phyloP scores from a whole-genome alignment of 2,329 filamentous ascomycete genomes.

The Diaporthe velutina region DNA sequence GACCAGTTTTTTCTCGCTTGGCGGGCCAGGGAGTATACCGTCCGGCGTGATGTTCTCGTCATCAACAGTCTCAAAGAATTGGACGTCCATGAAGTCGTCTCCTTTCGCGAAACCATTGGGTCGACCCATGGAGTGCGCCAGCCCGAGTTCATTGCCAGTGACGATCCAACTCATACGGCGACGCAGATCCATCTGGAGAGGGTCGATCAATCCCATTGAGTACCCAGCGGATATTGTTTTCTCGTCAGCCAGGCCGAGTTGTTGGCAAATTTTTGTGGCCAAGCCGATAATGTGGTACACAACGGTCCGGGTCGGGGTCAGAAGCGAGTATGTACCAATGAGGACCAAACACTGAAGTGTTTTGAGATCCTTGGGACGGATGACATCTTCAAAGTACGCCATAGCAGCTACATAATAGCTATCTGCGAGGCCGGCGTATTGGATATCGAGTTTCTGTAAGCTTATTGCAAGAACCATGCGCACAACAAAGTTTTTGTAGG shows the following conservation, averaged over 20 bases:
- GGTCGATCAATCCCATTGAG: slow-evolving; percentile 71
- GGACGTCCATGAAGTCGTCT: slow-evolving; percentile 86
- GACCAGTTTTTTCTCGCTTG: slow-evolving; percentile 86
- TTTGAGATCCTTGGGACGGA: slow-evolving; percentile 89
- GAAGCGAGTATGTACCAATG: slow-evolving; percentile 89
- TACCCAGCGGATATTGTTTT: slow-evolving; percentile 81
- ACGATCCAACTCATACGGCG: slow-evolving; percentile 90
- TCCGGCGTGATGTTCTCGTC: slow-evolving; percentile 85
- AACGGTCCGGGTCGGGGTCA: slow-evolving; percentile 92
- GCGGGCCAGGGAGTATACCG: slow-evolving; percentile 79
- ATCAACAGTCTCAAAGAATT: slow-evolving; percentile 85
- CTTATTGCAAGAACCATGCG: slow-evolving; percentile 95
- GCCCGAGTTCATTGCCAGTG: slow-evolving; percentile 87
- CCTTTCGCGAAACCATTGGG: slow-evolving; percentile 87
- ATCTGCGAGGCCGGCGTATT: slow-evolving; percentile 93
- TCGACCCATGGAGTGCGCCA: slow-evolving; percentile 89
- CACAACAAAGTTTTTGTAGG: slow-evolving; percentile 89
- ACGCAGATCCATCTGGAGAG: slow-evolving; percentile 88
- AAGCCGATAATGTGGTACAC: slow-evolving; percentile 95
- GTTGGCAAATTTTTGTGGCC: slow-evolving; percentile 88
- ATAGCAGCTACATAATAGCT: slow-evolving; percentile 95
- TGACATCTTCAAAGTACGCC: slow-evolving; percentile 83
- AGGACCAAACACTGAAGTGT: slow-evolving; percentile 91
- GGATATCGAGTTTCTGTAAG: slow-evolving; percentile 89
- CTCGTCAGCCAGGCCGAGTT: slow-evolving; percentile 88